Conservation (phyloP, 164 flowering plant species). For the Liquidambar formosana region DNA sequence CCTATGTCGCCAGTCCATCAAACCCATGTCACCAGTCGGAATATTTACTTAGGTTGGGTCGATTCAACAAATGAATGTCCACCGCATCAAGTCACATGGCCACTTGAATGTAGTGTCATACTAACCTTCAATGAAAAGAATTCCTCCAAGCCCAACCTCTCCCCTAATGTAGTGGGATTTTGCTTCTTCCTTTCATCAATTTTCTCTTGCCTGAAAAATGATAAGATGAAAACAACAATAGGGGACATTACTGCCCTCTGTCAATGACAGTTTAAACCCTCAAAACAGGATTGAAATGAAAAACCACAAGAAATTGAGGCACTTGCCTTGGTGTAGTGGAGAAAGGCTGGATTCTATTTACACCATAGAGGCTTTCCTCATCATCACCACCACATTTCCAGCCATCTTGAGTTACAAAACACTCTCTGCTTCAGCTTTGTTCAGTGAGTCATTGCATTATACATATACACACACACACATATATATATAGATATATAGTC, state of each 20-base stretch:
- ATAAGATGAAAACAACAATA: too few species aligned
- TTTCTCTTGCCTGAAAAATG: slow-evolving; percentile 31
- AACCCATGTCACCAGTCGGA: too few species aligned
- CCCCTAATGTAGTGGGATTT: slow-evolving; percentile 13
- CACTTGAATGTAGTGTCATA: background rate
- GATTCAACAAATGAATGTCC: too few species aligned
- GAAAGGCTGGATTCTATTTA: slow-evolving; percentile 35
- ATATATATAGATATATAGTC: background rate
- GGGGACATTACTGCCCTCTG: too few species aligned
- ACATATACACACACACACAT: too few species aligned
- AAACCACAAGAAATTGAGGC: background rate
- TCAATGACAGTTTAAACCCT: background rate
- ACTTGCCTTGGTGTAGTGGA: slow-evolving; percentile 40
- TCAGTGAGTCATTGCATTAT: background rate
- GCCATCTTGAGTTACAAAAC: slow-evolving; percentile 23
- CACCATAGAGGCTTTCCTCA: slow-evolving; percentile 30
- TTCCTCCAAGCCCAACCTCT: slow-evolving; percentile 47
- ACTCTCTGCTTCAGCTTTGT: background rate
- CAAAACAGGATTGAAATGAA: background rate
- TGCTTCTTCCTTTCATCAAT: slow-evolving; percentile 17
- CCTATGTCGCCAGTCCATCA: too few species aligned
- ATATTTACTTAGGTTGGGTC: too few species aligned
- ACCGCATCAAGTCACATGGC: too few species aligned
- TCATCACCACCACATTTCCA: slow-evolving; percentile 26
- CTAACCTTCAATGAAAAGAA: slow-evolving; percentile 37